Base-by-base conservation (phyloP, 176 grass and related monocot species). In the Carex kokanica region DNA sequence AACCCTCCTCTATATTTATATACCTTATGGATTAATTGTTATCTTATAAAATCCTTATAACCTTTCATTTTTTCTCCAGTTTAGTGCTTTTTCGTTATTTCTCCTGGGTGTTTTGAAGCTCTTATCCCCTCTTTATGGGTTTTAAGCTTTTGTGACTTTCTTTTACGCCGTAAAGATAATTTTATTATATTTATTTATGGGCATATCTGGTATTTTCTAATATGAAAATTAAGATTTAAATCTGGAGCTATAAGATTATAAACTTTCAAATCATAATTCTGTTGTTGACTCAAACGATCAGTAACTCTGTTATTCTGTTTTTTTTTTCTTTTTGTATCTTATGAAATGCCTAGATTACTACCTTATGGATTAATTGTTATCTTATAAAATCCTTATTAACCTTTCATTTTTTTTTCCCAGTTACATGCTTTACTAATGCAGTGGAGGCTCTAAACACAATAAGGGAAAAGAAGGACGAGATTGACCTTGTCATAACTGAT, bases 401-500 rank as follows among this genome's bases (percentile, higher is more conserved):
- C 81, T 81, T 71, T 56, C 64, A 24, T 81, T 29, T 60, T 29
- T 79, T 29, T 57, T 38, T 57, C 85, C 82, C 93, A 97, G 94
- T 85, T 51, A 84, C 91, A 79, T 81, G 47, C 16, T 84, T 60
- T 43, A 11, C 9, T 31, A 38, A 86, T 72, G 90, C 92, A 18
- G 58, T 16, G 57, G 80, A 15, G 0, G 94, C 91, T 16, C 20
- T 93, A 73, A 74, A 84, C 60, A 69, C 91, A 56, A 77, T 97
- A 27, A 84, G 86, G 60, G 84, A 85, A 87, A 81, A 85, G 17
- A 98, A 54, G 15, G 84, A 87, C 20, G 72, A 84, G 47, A 93
- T 88, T 16, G 88, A 93, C 58, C 87, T 98, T 23, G 90, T 93
- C 36, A 98, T 98, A 82, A 95, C 86, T 60, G 92, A 98, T 60